Base-by-base conservation (phyloP, 2,329 filamentous ascomycete species). In the Epichloe hybrida region DNA sequence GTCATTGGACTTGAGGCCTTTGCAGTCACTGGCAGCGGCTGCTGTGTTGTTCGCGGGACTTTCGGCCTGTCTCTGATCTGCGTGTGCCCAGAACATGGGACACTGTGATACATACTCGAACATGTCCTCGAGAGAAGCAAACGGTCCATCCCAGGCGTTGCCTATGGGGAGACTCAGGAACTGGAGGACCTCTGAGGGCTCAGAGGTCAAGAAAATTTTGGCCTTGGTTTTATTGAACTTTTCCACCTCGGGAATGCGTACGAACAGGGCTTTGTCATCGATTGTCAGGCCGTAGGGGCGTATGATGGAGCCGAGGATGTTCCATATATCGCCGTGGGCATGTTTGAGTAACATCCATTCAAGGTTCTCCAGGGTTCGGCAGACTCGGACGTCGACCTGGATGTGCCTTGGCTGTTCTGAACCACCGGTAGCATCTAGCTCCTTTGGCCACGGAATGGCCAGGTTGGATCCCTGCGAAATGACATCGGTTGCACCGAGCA, bases 291-390 rank as follows among this genome's bases (percentile, higher is more conserved):
- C 86, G 37, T 80, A 75, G 0, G 74, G 75, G 0, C 82, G 75
- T 54, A 87, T 78, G 8, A 73, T 76, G 17, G 75, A 71, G 5
- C 85, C 83, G 0, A 91, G 61, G 8, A 80, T 62, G 53, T 79
- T 84, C 74, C 81, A 81, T 0, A 80, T 51, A 57, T 91, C 86
- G n/a, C 84, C 83, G 57, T 91, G 86, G 0, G 79, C 76, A 39
- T 83, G 73, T 56, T 79, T 79, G 66, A 89, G 88, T 3, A 79
- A 64, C 38, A 74, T 71, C 85, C 86, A 91, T 34, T 72, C 69
- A 54, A 77, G 72, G 49, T 64, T 58, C 13, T 66, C 60, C 0
- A 66, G 55, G 1, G 64, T 68, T 2, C 59, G 57, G 51, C 74
- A 80, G 23, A 83, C 62, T 34, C 77, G 73, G 1, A 91, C 62